Evolutionary conservation across 2,329 filamentous ascomycete genomes (phyloP).

Genomic region (Alternaria burnsii): DNA sequence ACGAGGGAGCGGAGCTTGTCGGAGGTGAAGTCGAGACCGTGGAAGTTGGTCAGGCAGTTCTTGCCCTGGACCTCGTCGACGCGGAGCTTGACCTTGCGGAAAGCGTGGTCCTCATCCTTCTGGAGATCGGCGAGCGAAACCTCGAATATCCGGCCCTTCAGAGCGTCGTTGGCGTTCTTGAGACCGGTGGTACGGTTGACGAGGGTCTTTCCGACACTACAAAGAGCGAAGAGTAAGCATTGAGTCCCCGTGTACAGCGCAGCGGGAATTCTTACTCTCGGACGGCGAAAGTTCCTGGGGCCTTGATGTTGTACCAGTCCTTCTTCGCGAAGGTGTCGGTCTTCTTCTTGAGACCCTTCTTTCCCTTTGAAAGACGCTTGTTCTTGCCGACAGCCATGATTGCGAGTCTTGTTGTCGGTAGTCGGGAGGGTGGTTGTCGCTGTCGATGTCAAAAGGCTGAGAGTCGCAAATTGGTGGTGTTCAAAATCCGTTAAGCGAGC

Average conservation of each 20-base stretch:
- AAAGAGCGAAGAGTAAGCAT: slow-evolving; percentile 43
- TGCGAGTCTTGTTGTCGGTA: slow-evolving; percentile 61
- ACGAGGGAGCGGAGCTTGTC: slow-evolving; percentile 99
- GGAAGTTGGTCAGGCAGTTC: slow-evolving; percentile 99
- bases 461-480: slow-evolving; percentile 18
- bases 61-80: slow-evolving; percentile 99
- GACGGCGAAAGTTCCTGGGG: slow-evolving; percentile 92
- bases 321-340: slow-evolving; percentile 98
- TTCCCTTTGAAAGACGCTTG: slow-evolving; percentile 99
- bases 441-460: slow-evolving; percentile 38
- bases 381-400: slow-evolving; percentile 93
- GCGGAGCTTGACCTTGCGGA: slow-evolving; percentile 99
- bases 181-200: slow-evolving; percentile 99
- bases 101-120: slow-evolving; percentile 99
- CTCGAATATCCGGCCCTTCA: slow-evolving; percentile 99
- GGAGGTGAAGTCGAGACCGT: slow-evolving; percentile 99
- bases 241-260: slow-evolving; percentile 29
- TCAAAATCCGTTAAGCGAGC: slow-evolving; percentile 16
- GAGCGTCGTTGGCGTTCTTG: slow-evolving; percentile 99
- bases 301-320: slow-evolving; percentile 99
- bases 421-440: slow-evolving; percentile 42
- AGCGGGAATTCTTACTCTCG: slow-evolving; percentile 78
- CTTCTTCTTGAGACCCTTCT: slow-evolving; percentile 99
- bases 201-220: slow-evolving; percentile 98
- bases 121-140: slow-evolving; percentile 98